phyloP scores from a whole-genome alignment of 75 land plant species.

The Pinus tabuliformis region DNA sequence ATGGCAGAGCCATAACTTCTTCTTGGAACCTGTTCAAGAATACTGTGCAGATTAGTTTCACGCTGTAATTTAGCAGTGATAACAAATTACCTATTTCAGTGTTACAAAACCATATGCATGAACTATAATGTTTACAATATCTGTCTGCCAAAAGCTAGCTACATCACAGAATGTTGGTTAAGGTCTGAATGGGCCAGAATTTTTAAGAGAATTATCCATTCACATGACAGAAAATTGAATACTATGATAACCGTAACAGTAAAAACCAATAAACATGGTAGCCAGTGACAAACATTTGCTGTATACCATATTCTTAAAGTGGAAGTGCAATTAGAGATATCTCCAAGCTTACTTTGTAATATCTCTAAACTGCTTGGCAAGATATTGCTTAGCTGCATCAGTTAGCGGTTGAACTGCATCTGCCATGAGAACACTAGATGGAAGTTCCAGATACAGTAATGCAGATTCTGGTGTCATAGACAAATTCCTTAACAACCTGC shows the following conservation, averaged over 20 bases:
- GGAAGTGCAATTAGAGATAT: not conserved
- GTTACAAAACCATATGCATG: not conserved
- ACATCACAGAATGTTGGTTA: too few relatives aligned
- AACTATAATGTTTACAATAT: not conserved
- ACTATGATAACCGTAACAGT: not conserved
- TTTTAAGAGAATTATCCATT: not conserved
- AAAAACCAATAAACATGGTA: not conserved
- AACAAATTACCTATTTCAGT: not conserved
- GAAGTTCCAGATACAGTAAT: constrained; percentile 88
- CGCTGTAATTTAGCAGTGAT: not conserved
- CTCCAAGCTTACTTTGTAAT: constrained; percentile 58
- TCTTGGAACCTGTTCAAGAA: constrained; percentile 65
- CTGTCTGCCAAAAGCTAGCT: too few relatives aligned
- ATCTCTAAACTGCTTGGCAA: constrained; percentile 79
- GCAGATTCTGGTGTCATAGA: constrained; percentile 99
- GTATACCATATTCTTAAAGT: not conserved
- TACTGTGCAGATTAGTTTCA: not conserved
- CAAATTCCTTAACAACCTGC: constrained; percentile 67
- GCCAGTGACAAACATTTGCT: not conserved
- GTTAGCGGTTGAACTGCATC: constrained; percentile 94
- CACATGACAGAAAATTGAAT: not conserved
- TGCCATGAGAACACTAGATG: constrained; percentile 85
- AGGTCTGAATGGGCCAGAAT: not conserved
- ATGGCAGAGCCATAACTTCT: constrained; percentile 80
- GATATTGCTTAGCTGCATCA: constrained; percentile 86